These are phyloP conservation scores for Xylariomycetidae sp. DNA, from an alignment of 2,329 filamentous ascomycete genomes.

Conservation along the genomic window DNA sequence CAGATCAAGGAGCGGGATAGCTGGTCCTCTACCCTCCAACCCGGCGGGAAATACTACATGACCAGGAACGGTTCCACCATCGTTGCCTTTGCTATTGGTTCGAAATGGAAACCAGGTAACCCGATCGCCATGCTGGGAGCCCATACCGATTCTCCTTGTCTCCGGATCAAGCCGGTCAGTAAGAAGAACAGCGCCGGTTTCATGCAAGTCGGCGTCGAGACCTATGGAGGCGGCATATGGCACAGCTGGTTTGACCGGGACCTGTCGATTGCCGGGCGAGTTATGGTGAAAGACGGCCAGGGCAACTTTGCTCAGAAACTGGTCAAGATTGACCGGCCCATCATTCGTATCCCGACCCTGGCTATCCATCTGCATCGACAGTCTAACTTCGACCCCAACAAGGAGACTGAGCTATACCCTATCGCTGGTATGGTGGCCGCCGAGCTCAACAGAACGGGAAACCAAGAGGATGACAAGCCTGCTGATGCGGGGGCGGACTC, in stretches of 20 bases:
- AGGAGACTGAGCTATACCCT: conserved; percentile 91
- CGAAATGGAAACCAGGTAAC: conserved; percentile 86
- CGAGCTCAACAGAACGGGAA: conserved; percentile 71
- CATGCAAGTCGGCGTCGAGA: conserved; percentile 91
- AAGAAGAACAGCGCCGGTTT: conserved; percentile 84
- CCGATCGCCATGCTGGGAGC: conserved; percentile 89
- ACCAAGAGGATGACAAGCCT: conserved; percentile 31
- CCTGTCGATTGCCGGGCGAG: conserved; percentile 80
- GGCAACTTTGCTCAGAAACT: conserved; percentile 77
- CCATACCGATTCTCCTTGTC: conserved; percentile 89
- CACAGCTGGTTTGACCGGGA: conserved; percentile 98
- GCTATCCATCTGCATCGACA: conserved; percentile 90
- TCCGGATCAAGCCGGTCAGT: conserved; percentile 90
- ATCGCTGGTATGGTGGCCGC: conserved; percentile 83
- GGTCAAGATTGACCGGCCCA: conserved; percentile 83
- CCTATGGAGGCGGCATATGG: conserved; percentile 95
- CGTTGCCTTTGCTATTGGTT: conserved; percentile 85
- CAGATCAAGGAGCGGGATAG: conserved; percentile 86
- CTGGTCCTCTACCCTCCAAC: conserved; percentile 72
- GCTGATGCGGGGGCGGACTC: conserved; percentile 32
- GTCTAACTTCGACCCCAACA: conserved; percentile 86
- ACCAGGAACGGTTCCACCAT: conserved; percentile 91
- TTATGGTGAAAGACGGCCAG: conserved; percentile 68
- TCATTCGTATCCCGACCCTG: conserved; percentile 86
- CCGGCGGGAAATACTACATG: conserved; percentile 93